Base-by-base conservation (phyloP, 352 stramenopile genomes). In the Sclerospora graminicola region DNA sequence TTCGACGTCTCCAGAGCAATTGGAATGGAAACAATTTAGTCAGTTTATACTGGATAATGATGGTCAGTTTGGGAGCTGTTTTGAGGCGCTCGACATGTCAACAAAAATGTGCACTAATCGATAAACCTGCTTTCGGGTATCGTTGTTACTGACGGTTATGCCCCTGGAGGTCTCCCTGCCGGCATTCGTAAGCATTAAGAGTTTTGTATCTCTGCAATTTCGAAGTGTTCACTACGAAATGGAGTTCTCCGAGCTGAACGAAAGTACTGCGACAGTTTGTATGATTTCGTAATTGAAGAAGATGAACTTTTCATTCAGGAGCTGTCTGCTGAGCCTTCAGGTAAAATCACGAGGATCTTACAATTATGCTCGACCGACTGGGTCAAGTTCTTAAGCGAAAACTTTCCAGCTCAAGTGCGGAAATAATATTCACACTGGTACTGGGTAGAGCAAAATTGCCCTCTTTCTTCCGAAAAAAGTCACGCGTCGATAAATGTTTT, bases 401-500 rank as follows among this genome's bases (percentile, higher is more conserved):
- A n/a, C n/a, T n/a, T n/a, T n/a, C 67, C 66, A 39, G 11, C 44
- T n/a, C 50, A 45, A 26, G 27, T 81, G 2, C 5, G 29, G 8
- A 8, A 60, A 11, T 21, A 81, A 15, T 65, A 77, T 36, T 69
- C 59, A 0, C 57, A 77, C 4, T 81, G 72, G 69, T 70, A 68
- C 14, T 82, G 66, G 64, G 34, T 75, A 8, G 56, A 81, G 4
- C 2, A 51, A 8, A 46, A 58, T 0, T 27, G 51, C 82, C 3
- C 16, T 82, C 1, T 57, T 79, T 6, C 55, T 62, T 15, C 49
- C 61, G 5, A 56, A 35, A 2, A 27, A 28, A 2, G 48, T 57
- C 1, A 60, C 52, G 1, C 10, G 21, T 29, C 56, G 41, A 3
- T 13, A 53, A 1, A 46, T 66, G 0, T 45, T 49, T 14, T 73